Evolutionary conservation across 345 rosid genomes (phyloP), one percentile per base, ranked within the genome.

Genomic region (Hypericum perforatum): DNA sequence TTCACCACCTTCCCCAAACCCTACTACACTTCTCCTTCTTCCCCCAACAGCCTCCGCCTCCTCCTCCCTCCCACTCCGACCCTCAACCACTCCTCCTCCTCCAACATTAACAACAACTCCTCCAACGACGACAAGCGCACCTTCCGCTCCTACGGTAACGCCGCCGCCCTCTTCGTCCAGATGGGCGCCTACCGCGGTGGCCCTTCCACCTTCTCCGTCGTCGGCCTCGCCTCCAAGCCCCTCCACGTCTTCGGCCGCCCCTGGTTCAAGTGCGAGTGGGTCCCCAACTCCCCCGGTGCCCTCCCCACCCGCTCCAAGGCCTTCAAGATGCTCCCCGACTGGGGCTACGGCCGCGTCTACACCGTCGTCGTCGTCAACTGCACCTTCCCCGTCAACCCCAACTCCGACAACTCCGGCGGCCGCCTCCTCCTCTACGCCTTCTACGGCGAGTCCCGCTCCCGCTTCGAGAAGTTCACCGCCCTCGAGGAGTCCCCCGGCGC

Each of bases 181-280:
- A 89, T 89, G 89, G 95, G 97, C n/a, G 81, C 85, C 5, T 89
- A 89, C 80, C 79, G 92, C 12, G 97, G 95, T 11, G 95, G 92
- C 5, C 76, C 80, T 0, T 49, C 59, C 10, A 85, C 95, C 6
- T 89, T 89, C 16, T 73, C 95, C 0, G 82, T 89, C 14, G 69
- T 85, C 8, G 97, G 97, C 37, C 78, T 85, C 37, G 86, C 97
- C 37, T 89, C 97, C 11, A 89, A 89, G 49, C 95, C 97, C 22
- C 69, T 74, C 53, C 97, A 85, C 43, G 76, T 74, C 1, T 89
- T 62, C 64, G 85, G 86, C 2, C 62, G 60, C 9, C 92, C 97
- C 0, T 81, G 86, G 89, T 89, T 67, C 62, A 78, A 85, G 42
- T 89, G 97, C 63, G 92, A 81, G 74, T 89, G 97, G 97, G 11